Conservation (phyloP, 2,329 filamentous ascomycete species). For the Emmonsia crescens region DNA sequence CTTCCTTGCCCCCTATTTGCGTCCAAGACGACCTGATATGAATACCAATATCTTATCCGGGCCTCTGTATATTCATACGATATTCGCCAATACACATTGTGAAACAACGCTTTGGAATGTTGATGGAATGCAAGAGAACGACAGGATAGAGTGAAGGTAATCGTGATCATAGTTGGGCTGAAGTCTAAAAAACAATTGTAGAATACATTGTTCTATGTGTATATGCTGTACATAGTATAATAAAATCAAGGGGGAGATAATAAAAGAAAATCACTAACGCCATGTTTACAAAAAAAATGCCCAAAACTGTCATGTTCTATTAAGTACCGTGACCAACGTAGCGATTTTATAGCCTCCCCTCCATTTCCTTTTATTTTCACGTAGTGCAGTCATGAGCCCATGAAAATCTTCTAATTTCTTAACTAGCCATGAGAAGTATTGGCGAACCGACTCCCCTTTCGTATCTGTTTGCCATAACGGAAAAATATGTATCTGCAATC, state of each 20-base stretch:
- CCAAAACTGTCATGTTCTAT: neutral
- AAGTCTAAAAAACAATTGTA: no score
- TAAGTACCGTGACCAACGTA: neutral
- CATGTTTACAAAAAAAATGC: neutral
- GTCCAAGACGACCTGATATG: neutral
- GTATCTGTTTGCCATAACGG: constrained; percentile 31
- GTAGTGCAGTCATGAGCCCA: neutral
- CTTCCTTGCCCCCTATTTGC: neutral
- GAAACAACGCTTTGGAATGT: neutral
- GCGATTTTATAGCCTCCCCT: neutral
- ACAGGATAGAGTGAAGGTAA: no score
- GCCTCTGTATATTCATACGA: neutral
- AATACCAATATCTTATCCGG: neutral
- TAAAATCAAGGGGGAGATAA: neutral
- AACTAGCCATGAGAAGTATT: constrained; percentile 10
- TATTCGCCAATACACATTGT: neutral
- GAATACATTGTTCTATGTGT: no score
- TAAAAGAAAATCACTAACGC: neutral
- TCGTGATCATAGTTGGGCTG: no score
- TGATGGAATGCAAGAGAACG: neutral
- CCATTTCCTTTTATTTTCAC: neutral
- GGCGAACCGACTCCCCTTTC: constrained; percentile 32
- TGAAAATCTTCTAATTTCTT: neutral
- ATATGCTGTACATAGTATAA: neutral
- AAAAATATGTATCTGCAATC: constrained; percentile 33